A percentile compares a stretch with the other conserved stretches of the same genome.
These are phyloP conservation scores for Biscogniauxia mediterranea DNA, from an alignment of 2,329 filamentous ascomycete genomes.

Conservation along the genomic window DNA sequence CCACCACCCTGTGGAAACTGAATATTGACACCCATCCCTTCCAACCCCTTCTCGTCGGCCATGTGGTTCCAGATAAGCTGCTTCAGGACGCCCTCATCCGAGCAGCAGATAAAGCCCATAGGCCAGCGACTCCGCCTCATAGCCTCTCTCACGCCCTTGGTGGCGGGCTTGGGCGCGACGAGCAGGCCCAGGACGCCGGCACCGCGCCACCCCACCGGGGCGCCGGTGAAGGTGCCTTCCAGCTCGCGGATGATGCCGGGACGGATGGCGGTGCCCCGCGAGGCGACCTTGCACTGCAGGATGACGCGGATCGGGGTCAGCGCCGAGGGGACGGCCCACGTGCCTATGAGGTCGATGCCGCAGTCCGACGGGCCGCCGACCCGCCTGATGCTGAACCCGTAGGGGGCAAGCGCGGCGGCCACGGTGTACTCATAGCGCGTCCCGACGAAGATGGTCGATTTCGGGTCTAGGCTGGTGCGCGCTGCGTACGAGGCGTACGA, in stretches of 20 bases:
- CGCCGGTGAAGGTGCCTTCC: conserved; percentile 73
- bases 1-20: conserved; percentile 36
- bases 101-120: conserved; percentile 68
- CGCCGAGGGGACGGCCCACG: conserved; percentile 58
- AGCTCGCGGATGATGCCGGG: conserved; percentile 70
- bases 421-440: conserved; percentile 77
- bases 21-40: conserved; percentile 54
- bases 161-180: conserved; percentile 67
- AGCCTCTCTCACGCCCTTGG: conserved; percentile 74
- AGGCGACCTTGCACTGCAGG: conserved; percentile 68
- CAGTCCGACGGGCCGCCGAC: conserved; percentile 66
- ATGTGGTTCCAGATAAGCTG: conserved; percentile 73
- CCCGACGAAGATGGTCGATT: conserved; percentile 64
- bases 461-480: conserved; percentile 51
- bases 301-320: conserved; percentile 45
- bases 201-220: conserved; percentile 70
- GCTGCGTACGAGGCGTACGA: conserved; percentile 65
- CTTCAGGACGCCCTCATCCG: conserved; percentile 53
- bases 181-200: conserved; percentile 67
- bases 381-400: conserved; percentile 64
- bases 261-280: conserved; percentile 41
- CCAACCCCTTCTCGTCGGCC: conserved; percentile 61
- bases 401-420: conserved; percentile 50
- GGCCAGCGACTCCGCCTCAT: conserved; percentile 66
- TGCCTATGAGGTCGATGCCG: conserved; percentile 73